Percentiles rank a stretch among this genome's conserved stretches.
These are phyloP conservation scores for Phytophthora pseudosyringae DNA, from an alignment of 352 stramenopile species.

Conservation along the genomic window DNA sequence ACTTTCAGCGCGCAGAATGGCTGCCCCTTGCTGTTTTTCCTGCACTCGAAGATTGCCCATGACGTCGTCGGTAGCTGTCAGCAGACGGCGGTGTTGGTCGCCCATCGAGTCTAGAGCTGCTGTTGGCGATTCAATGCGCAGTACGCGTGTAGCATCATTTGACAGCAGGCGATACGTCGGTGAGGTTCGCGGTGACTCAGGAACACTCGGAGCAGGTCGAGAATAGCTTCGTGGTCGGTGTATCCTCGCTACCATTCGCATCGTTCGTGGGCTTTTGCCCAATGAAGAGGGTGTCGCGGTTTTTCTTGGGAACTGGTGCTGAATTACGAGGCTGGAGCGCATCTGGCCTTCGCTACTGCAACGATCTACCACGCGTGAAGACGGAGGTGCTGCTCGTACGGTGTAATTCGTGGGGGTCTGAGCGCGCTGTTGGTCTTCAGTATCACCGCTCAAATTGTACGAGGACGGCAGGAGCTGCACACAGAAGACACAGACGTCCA, in stretches of 20 bases:
- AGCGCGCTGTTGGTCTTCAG: conserved; percentile 17
- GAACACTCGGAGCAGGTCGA: conserved; percentile 2
- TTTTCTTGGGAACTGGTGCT: conserved; percentile 50
- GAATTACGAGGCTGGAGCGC: conserved; percentile 62
- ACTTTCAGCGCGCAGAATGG: conserved; percentile 33
- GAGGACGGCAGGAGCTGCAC: conserved; percentile 56
- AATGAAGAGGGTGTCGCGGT: not conserved
- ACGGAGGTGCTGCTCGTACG: conserved; percentile 8
- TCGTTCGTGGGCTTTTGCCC: conserved; percentile 10
- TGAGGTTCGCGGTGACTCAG: conserved; percentile 11
- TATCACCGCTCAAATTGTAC: conserved; percentile 45
- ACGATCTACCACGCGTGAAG: conserved; percentile 20
- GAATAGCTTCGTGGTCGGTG: conserved; percentile 20
- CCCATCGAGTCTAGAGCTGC: conserved; percentile 22
- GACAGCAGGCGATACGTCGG: conserved; percentile 59
- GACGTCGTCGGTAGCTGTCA: conserved; percentile 31
- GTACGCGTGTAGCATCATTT: conserved; percentile 54
- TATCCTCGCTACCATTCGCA: conserved; percentile 8
- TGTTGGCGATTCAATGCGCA: conserved; percentile 53
- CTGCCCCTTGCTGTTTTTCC: conserved; percentile 36
- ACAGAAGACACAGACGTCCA: conserved; percentile 63
- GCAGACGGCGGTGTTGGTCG: conserved; percentile 9
- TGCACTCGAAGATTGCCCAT: conserved; percentile 38
- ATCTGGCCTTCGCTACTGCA: conserved; percentile 9
- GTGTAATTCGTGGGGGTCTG: conserved; percentile 9